Percentiles rank a stretch among this genome's conserved stretches.
phyloP scores from a whole-genome alignment of 768 basidiomycete genomes.

The Pluteus cervinus region DNA sequence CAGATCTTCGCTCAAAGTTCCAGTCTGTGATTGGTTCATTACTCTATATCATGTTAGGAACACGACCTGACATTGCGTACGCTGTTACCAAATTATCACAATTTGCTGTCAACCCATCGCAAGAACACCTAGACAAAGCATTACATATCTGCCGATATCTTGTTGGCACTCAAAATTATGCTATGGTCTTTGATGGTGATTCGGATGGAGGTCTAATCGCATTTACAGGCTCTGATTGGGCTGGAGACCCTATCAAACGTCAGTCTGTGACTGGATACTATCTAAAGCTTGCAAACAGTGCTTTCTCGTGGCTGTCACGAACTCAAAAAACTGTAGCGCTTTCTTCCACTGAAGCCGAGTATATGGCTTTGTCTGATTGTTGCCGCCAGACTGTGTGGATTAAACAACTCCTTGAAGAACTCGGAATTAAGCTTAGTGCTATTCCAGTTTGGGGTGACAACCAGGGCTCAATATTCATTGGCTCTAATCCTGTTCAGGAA shows the following conservation, averaged over 20 bases:
- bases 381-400: conserved; percentile 23
- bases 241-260: conserved; percentile 12
- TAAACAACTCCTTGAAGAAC: conserved; percentile 15
- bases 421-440: conserved; percentile 9
- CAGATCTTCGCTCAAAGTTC: conserved; percentile 4
- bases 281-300: conserved; percentile 21
- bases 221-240: conserved; percentile 17
- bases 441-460: conserved; percentile 18
- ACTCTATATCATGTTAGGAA: conserved; percentile 17
- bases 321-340: conserved; percentile 23
- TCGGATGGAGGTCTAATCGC: conserved; percentile 5
- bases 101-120: conserved; percentile 18
- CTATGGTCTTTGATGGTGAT: conserved; percentile 5
- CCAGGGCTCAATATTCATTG: conserved; percentile 16
- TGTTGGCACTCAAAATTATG: conserved; percentile 11
- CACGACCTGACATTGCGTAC: conserved; percentile 18
- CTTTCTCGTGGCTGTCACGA: conserved; percentile 27
- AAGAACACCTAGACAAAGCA: conserved; percentile 13
- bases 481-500: conserved; percentile 16
- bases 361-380: conserved; percentile 17
- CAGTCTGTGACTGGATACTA: conserved; percentile 27
- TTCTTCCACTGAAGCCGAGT: conserved; percentile 18
- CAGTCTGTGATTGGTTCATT: conserved; percentile 12
- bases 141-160: conserved; percentile 16
- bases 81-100: conserved; percentile 13